Conservation (phyloP, 306 rosid genomes). For the Albizia julibrissin region DNA sequence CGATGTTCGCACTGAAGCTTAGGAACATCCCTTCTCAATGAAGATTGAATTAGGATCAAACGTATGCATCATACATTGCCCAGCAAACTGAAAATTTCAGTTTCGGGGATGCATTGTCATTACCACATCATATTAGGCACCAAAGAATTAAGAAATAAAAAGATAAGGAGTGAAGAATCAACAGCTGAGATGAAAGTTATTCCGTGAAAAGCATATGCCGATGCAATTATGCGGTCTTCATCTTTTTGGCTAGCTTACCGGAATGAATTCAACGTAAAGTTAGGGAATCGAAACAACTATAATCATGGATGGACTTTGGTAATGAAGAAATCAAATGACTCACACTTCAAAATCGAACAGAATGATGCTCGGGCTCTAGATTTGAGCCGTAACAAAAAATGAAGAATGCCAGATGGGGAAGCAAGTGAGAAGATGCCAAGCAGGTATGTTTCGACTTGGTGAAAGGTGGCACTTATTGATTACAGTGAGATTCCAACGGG, state of each 20-base stretch:
- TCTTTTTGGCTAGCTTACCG: neutral
- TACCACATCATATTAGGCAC: neutral
- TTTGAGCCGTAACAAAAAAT: neutral
- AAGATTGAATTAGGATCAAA: neutral
- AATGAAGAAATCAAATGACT: neutral
- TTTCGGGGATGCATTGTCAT: neutral
- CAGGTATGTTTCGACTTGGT: no score
- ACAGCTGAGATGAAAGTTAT: neutral
- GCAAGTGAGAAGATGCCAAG: no score
- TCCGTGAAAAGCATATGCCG: neutral
- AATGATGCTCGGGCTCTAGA: neutral
- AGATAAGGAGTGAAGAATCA: neutral
- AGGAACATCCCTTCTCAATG: neutral
- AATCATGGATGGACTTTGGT: neutral
- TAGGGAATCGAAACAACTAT: neutral
- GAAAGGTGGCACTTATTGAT: no score
- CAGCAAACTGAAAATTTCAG: neutral
- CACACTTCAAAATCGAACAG: neutral
- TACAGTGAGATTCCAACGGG: no score
- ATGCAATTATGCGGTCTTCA: neutral
- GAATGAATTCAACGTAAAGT: neutral
- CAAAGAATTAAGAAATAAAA: no score
- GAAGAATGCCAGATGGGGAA: neutral
- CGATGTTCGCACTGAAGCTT: neutral
- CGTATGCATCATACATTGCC: neutral